Evolutionary conservation across 805 yeast genomes (phyloP).

Genomic region (Kurtzmaniella cleridarum): DNA sequence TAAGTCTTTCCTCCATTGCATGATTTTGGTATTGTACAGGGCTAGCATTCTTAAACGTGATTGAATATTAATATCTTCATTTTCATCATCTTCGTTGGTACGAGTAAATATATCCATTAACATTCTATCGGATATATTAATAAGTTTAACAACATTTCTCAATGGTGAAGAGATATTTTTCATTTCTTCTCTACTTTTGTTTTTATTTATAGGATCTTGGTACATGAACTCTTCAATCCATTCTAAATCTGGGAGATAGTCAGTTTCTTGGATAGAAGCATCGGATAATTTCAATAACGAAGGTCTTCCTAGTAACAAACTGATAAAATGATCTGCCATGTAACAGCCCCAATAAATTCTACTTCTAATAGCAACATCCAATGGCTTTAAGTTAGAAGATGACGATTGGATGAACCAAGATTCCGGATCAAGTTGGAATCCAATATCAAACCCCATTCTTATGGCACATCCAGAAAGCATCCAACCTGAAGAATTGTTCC

Average conservation of each 20-base stretch:
- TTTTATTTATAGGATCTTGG: conserved; percentile 15
- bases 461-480: conserved; percentile 57
- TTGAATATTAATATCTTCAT: conserved; percentile 38
- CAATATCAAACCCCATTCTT: conserved; percentile 61
- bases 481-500: conserved; percentile 57
- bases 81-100: conserved; percentile 23
- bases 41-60: conserved; percentile 33
- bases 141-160: conserved; percentile 36
- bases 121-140: conserved; percentile 41
- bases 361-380: conserved; percentile 52
- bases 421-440: conserved; percentile 57
- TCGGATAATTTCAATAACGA: conserved; percentile 49
- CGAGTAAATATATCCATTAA: conserved; percentile 41
- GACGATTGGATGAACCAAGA: conserved; percentile 48
- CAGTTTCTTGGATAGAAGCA: conserved; percentile 56
- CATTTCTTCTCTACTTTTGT: conserved; percentile 11
- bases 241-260: conserved; percentile 54
- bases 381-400: conserved; percentile 36
- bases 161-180: conserved; percentile 41
- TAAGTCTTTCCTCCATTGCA: conserved; percentile 46
- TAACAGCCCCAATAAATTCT: conserved; percentile 66
- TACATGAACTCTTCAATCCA: conserved; percentile 59
- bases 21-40: conserved; percentile 46
- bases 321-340: conserved; percentile 58
- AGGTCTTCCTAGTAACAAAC: conserved; percentile 55